Evolutionary conservation across 2,329 filamentous ascomycete genomes (phyloP).

Genomic region (Microcyclosporella mali): DNA sequence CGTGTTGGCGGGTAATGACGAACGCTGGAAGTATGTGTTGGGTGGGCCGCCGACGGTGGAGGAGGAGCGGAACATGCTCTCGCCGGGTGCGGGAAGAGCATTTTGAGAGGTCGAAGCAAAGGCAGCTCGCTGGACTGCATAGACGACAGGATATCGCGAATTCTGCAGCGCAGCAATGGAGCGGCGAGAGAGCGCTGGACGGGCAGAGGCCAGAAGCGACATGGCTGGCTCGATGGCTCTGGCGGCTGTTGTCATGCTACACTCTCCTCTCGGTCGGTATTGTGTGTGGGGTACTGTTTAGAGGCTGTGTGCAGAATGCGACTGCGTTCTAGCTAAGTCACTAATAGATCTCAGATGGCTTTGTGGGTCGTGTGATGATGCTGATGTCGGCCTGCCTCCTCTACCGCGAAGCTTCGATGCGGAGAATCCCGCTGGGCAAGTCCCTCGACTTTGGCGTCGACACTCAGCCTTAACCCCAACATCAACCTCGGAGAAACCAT

Average conservation of each 20-base stretch:
- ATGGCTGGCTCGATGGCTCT: conserved; percentile 19
- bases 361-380: too few species aligned
- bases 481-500: too few species aligned
- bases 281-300: too few species aligned
- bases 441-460: too few species aligned
- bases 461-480: too few species aligned
- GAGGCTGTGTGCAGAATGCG: too few species aligned
- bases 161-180: conserved; percentile 29
- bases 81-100: conserved; percentile 25
- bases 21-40: conserved; percentile 38
- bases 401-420: too few species aligned
- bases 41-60: conserved; percentile 25
- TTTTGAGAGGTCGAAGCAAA: conserved; percentile 24
- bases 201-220: conserved; percentile 36
- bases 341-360: too few species aligned
- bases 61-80: conserved; percentile 31
- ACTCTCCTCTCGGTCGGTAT: neutral
- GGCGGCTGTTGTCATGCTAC: conserved; percentile 11
- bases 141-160: conserved; percentile 27
- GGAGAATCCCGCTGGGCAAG: too few species aligned
- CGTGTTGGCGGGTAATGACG: conserved; percentile 79
- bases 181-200: conserved; percentile 27
- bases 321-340: too few species aligned
- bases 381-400: too few species aligned
- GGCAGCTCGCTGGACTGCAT: conserved; percentile 18